A percentile compares a stretch with the other conserved stretches of the same genome.
Conservation (phyloP, 805 yeast species). For the Hanseniaspora pseudoguilliermondii region DNA sequence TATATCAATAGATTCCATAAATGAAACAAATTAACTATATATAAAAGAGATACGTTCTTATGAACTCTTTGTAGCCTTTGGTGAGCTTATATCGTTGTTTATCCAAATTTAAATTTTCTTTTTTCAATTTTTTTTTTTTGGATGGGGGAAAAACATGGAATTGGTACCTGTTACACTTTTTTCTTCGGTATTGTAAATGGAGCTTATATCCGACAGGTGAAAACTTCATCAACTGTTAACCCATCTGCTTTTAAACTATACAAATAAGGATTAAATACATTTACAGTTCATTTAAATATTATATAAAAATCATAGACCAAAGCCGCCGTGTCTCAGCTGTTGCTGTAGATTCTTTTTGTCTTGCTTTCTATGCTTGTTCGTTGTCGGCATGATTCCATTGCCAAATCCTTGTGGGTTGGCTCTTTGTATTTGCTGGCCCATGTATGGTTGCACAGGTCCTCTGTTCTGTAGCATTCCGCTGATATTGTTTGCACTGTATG, state of each 20-base stretch:
- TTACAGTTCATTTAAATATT: slow-evolving; percentile 11
- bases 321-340: slow-evolving; percentile 12
- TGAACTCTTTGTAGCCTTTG: too few relatives aligned
- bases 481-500: neutral
- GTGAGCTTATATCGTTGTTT: too few relatives aligned
- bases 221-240: too few relatives aligned
- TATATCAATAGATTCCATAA: neutral
- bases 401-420: neutral
- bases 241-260: too few relatives aligned
- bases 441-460: neutral
- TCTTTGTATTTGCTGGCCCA: slow-evolving; percentile 5
- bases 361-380: slow-evolving; percentile 3
- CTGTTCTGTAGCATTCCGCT: neutral
- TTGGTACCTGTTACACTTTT: too few relatives aligned
- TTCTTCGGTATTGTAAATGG: too few relatives aligned
- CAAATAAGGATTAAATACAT: neutral
- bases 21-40: neutral
- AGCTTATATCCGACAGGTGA: too few relatives aligned
- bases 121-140: too few relatives aligned
- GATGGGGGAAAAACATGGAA: too few relatives aligned
- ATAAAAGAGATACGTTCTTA: too few relatives aligned
- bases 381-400: slow-evolving; percentile 9
- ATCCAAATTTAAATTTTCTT: too few relatives aligned
- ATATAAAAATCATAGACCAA: slow-evolving; percentile 14
- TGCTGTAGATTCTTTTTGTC: slow-evolving; percentile 11